Conservation (phyloP, 208 protist genomes). For the Acanthamoeba divionensis region DNA sequence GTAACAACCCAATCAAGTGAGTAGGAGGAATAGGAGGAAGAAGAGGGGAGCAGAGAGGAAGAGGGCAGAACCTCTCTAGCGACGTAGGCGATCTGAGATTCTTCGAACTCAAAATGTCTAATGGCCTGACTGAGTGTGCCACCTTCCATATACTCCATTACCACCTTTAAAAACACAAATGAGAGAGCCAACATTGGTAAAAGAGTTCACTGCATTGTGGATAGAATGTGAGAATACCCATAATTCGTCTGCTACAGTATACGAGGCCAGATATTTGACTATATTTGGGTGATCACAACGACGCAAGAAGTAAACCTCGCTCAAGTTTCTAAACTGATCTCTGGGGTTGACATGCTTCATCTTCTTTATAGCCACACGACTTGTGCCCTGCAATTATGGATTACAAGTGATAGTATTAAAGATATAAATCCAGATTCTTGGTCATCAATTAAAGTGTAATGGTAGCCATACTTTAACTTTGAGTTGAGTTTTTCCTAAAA, state of each 20-base stretch:
- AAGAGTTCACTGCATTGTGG: no score
- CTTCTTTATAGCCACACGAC: constrained; percentile 53
- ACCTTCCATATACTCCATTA: constrained; percentile 54
- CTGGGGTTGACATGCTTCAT: constrained; percentile 39
- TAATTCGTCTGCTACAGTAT: background rate
- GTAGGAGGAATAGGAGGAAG: background rate
- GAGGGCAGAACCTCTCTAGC: constrained; percentile 42
- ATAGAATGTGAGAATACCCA: background rate
- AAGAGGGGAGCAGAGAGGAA: background rate
- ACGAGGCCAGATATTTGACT: constrained; percentile 5
- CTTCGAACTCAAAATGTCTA: constrained; percentile 41
- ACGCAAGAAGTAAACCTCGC: constrained; percentile 36
- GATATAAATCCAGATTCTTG: background rate
- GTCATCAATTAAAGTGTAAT: background rate
- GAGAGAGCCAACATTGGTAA: no score
- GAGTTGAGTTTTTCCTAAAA: constrained; percentile 3
- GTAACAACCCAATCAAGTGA: background rate
- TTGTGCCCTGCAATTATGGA: no score
- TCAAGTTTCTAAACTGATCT: constrained; percentile 42
- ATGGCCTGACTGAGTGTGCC: constrained; percentile 44
- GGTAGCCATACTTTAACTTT: constrained; percentile 27
- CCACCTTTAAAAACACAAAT: background rate
- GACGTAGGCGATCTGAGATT: constrained; percentile 50
- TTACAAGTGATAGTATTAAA: no score
- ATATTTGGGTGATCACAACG: constrained; percentile 45